A percentile compares a stretch with the other conserved stretches of the same genome.
phyloP scores from a whole-genome alignment of 2,329 filamentous ascomycete species.

The Orbilia oligospora region DNA sequence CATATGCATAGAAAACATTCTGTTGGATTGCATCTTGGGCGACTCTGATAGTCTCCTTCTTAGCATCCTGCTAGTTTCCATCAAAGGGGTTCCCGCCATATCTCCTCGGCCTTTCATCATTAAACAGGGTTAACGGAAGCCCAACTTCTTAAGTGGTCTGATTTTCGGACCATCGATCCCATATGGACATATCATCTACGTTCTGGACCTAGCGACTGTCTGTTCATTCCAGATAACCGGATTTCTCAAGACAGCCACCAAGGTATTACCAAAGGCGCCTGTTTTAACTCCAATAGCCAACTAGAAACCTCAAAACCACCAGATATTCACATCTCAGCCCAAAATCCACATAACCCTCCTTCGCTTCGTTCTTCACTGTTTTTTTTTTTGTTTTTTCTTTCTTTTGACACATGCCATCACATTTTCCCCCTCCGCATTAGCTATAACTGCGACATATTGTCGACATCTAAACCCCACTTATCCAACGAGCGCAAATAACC shows the following conservation, averaged over 20 bases:
- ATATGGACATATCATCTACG: not conserved
- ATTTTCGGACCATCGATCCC: constrained; percentile 7
- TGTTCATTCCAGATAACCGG: constrained; percentile 26
- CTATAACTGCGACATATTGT: constrained; percentile 30
- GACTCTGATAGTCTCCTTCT: constrained; percentile 5
- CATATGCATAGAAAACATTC: not conserved
- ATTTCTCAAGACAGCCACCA: constrained; percentile 28
- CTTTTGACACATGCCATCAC: constrained; percentile 48
- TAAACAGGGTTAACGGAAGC: not conserved
- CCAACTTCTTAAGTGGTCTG: constrained; percentile 22
- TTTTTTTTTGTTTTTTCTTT: constrained; percentile 6
- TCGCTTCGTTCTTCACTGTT: constrained; percentile 12
- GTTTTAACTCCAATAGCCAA: not conserved
- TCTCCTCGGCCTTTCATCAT: constrained; percentile 12
- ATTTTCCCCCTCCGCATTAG: constrained; percentile 21
- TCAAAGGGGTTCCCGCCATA: not conserved
- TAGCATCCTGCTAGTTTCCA: not conserved
- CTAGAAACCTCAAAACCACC: not conserved
- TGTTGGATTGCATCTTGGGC: not conserved
- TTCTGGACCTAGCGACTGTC: constrained; percentile 3
- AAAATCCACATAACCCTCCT: not conserved
- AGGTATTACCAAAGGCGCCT: not conserved
- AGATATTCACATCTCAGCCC: constrained; percentile 16
- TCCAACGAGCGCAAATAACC: constrained; percentile 1
- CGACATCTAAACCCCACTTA: constrained; percentile 11